Base-by-base conservation (phyloP, 2,329 filamentous ascomycete genomes). In the Penicillium sp. region DNA sequence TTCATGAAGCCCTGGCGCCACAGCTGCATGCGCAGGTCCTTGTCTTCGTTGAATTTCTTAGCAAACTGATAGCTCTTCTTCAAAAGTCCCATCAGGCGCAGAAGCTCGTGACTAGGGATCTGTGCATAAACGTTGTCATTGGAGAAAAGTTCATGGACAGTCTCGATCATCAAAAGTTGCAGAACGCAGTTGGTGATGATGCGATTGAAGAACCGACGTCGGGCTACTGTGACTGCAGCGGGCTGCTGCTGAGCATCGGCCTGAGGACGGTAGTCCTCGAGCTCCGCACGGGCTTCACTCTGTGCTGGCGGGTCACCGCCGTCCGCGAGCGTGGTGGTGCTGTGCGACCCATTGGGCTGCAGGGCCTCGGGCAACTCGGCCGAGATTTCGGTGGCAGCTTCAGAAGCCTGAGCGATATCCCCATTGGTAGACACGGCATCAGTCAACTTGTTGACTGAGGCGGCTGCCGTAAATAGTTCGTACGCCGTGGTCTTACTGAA, bases 1-100 rank as follows among this genome's bases (percentile, higher is more conserved):
- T 95, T 96, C 94, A 99, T 99, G 80, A 99, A 99, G 0, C 95
- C 94, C 71, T 99, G 94, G 46, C 91, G 83, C 90, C 95, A 99
- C 16, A 99, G 80, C 16, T 90, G 85, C 81, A 95, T 95, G 42
- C 94, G 86, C 34, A 99, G 79, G 61, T 97, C 94, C 74, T 96
- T 95, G 75, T 99, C 92, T 58, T 91, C 90, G 72, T 99, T 99
- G 80, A 99, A 99, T 64, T 88, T 89, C 67, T 95, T 92, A 42
- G 95, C 94, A 63, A 99, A 99, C 54, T 95, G 85, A 75, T 96
- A 99, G 26, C 88, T 94, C 69, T 95, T 94, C 76, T 99, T 99
- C 28, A 99, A 81, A 1, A 99, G 81, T 1, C 84, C 85, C 95
- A 99, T 99, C 13, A 99, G 80, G 2, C 92, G 86, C 18, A 99